Conservation (phyloP, 495 filamentous ascomycete genomes). For the Tuber aestivum region DNA sequence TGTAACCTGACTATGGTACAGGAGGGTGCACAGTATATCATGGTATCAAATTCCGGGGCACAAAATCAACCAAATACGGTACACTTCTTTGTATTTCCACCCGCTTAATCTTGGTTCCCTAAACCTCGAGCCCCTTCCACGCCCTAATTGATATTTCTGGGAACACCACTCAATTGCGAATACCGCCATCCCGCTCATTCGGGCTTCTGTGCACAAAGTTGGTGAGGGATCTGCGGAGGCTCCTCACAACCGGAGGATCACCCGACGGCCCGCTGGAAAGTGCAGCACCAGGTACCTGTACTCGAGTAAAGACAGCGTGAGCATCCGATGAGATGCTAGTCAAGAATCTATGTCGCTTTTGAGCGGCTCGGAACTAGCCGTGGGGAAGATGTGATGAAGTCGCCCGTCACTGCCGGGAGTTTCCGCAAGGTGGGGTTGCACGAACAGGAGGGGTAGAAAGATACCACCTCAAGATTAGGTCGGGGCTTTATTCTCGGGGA, state of each 20-base stretch:
- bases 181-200: slow-evolving; percentile 5
- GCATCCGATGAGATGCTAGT: background rate
- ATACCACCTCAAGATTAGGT: slow-evolving; percentile 5
- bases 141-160: slow-evolving; percentile 9
- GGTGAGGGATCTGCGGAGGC: slow-evolving; percentile 9
- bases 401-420: slow-evolving; percentile 42
- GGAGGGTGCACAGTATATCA: background rate
- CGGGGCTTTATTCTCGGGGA: slow-evolving; percentile 7
- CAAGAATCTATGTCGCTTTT: slow-evolving; percentile 12
- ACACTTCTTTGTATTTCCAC: background rate
- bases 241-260: background rate
- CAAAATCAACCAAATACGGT: too few relatives aligned
- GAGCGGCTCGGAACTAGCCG: slow-evolving; percentile 30
- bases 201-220: slow-evolving; percentile 22
- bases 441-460: slow-evolving; percentile 44
- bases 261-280: background rate
- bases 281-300: too few relatives aligned
- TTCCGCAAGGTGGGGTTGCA: slow-evolving; percentile 42
- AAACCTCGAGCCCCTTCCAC: slow-evolving; percentile 5
- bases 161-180: slow-evolving; percentile 12
- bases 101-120: background rate
- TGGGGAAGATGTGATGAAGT: slow-evolving; percentile 43
- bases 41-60: background rate
- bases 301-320: slow-evolving; percentile 13
- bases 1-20: background rate